Evolutionary conservation across 2,329 filamentous ascomycete species (phyloP).

Genomic region (Monilinia laxa): DNA sequence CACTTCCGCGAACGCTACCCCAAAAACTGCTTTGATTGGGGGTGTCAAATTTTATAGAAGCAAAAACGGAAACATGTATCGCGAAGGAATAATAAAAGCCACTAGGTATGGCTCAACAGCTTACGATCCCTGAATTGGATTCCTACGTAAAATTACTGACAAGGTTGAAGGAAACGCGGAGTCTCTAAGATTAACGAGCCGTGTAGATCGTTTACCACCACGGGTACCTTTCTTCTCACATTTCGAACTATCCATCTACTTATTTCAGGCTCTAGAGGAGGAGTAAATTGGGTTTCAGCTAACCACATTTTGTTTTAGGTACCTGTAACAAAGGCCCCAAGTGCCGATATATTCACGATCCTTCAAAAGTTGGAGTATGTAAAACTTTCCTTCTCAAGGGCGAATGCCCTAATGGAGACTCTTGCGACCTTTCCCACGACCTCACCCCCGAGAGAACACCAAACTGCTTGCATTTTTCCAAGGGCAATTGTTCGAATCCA

Average conservation of each 20-base stretch:
- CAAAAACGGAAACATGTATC: conserved; percentile 83
- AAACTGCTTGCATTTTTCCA: conserved; percentile 84
- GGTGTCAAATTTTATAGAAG: conserved; percentile 82
- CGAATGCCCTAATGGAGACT: conserved; percentile 71
- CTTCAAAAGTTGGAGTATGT: conserved; percentile 84
- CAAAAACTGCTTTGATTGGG: conserved; percentile 69
- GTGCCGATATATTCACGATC: conserved; percentile 82
- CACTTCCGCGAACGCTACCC: conserved; percentile 65
- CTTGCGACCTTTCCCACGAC: conserved; percentile 90
- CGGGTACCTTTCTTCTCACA: conserved; percentile 54
- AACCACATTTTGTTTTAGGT: conserved; percentile 55
- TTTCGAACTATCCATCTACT: conserved; percentile 36
- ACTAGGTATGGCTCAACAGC: conserved; percentile 62
- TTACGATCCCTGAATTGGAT: conserved; percentile 10
- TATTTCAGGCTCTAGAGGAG: conserved; percentile 30
- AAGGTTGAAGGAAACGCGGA: conserved; percentile 41
- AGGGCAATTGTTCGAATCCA: conserved; percentile 83
- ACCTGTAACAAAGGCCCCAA: conserved; percentile 77
- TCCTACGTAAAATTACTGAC: conserved; percentile 40
- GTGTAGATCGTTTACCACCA: conserved; percentile 71
- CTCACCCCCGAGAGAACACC: conserved; percentile 80
- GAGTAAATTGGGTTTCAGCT: conserved; percentile 36
- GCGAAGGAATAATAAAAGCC: conserved; percentile 70
- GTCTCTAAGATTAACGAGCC: conserved; percentile 65
- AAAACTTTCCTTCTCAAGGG: conserved; percentile 81